A percentile compares a stretch with the other conserved stretches of the same genome.
These are phyloP conservation scores for Solanum habrochaites DNA, from an alignment of 257 asterid genomes.

Conservation along the genomic window DNA sequence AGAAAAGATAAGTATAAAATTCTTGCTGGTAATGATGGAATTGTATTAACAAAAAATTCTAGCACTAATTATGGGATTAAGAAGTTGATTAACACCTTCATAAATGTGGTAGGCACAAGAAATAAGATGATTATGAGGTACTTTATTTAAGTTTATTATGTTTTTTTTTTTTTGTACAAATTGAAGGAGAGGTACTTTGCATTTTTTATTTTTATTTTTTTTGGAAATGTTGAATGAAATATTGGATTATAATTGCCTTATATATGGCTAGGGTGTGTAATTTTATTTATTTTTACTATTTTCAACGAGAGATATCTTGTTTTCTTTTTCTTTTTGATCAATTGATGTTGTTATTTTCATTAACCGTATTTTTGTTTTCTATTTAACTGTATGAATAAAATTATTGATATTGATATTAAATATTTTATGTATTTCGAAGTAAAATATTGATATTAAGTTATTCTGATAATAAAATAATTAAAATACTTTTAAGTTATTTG, in stretches of 20 bases:
- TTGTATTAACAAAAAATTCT: not conserved
- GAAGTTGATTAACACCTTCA: not conserved
- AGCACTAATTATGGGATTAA: not conserved
- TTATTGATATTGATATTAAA: not conserved
- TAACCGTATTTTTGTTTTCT: not conserved
- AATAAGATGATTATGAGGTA: not conserved
- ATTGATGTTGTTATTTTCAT: not conserved
- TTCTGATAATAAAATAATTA: not conserved
- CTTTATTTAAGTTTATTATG: not conserved
- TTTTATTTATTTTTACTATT: no score
- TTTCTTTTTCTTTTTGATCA: not conserved
- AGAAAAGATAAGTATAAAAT: constrained; percentile 31
- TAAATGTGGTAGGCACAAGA: not conserved
- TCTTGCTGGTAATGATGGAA: constrained; percentile 29
- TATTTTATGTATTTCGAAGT: not conserved
- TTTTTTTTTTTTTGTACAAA: not conserved
- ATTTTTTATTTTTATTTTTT: not conserved
- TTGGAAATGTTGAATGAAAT: not conserved
- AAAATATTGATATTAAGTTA: not conserved
- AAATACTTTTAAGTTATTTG: not conserved
- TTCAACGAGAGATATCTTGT: not conserved
- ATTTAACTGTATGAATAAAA: not conserved
- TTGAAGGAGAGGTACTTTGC: not conserved
- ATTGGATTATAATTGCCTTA: not conserved
- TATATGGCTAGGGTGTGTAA: not conserved